phyloP scores from a whole-genome alignment of 2,329 filamentous ascomycete genomes.

The Tolypocladium capitatum region DNA sequence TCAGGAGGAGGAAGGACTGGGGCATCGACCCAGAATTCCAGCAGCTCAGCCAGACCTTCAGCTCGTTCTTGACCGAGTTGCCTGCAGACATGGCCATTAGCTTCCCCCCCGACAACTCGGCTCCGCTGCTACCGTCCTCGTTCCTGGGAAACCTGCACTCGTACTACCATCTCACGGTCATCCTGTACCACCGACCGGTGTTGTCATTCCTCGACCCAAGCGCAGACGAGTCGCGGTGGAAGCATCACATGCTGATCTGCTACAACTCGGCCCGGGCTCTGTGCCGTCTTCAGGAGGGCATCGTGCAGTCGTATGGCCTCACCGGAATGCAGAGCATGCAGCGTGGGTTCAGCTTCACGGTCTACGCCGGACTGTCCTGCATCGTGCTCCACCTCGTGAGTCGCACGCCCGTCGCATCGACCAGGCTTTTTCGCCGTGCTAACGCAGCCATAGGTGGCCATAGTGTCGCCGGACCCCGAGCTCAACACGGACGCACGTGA shows the following conservation, averaged over 20 bases:
- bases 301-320: constrained; percentile 63
- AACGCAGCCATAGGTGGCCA: constrained; percentile 52
- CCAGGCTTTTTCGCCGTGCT: constrained; percentile 2
- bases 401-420: constrained; percentile 10
- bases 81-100: constrained; percentile 66
- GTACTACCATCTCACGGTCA: constrained; percentile 74
- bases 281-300: constrained; percentile 75
- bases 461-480: constrained; percentile 85
- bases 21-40: constrained; percentile 73
- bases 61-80: constrained; percentile 61
- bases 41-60: constrained; percentile 63
- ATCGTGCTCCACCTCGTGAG: constrained; percentile 86
- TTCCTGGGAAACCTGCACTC: constrained; percentile 82
- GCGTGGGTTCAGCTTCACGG: constrained; percentile 84
- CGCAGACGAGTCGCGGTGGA: constrained; percentile 62
- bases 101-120: constrained; percentile 64
- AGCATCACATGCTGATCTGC: constrained; percentile 74
- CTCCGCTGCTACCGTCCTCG: constrained; percentile 75
- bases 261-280: constrained; percentile 74
- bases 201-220: constrained; percentile 66
- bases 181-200: constrained; percentile 81
- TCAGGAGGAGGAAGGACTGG: constrained; percentile 75
- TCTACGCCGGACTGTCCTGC: constrained; percentile 85
- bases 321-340: constrained; percentile 82
- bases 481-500: constrained; percentile 73